Conservation (phyloP, 176 grass and related monocot genomes). For the Aegilops umbellulata region DNA sequence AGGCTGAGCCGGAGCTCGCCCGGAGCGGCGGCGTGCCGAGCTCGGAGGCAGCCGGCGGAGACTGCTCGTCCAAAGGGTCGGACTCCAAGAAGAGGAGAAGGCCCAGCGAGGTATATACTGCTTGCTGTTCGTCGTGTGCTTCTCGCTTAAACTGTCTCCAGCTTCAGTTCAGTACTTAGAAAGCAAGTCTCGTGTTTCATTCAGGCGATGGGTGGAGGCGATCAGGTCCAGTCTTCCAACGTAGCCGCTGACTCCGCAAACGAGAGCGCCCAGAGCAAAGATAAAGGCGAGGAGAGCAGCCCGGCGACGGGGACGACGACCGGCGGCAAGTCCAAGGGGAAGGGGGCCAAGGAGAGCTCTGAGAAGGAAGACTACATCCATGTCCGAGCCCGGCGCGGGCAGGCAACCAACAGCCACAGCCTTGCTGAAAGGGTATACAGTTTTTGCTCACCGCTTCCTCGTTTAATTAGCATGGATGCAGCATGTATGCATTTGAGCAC, state of each 20-base stretch:
- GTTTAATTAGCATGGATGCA: not conserved
- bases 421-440: slow-evolving; percentile 73
- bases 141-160: not conserved
- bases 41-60: slow-evolving; percentile 41
- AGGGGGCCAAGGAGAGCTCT: slow-evolving; percentile 49
- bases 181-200: too few species aligned
- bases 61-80: slow-evolving; percentile 72
- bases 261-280: slow-evolving; percentile 56
- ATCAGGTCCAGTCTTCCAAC: slow-evolving; percentile 61
- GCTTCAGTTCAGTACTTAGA: slow-evolving; percentile 17
- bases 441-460: not conserved
- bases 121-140: not conserved
- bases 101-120: slow-evolving; percentile 51
- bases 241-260: slow-evolving; percentile 42
- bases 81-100: slow-evolving; percentile 73
- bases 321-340: slow-evolving; percentile 56
- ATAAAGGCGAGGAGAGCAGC: slow-evolving; percentile 64
- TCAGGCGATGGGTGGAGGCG: slow-evolving; percentile 33
- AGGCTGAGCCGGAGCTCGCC: slow-evolving; percentile 42
- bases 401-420: slow-evolving; percentile 94
- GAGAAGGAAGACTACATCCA: slow-evolving; percentile 84
- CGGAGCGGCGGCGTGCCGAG: slow-evolving; percentile 40
- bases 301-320: slow-evolving; percentile 25
- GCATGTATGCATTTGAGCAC: not conserved
- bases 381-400: slow-evolving; percentile 78